A percentile compares a stretch with the other conserved stretches of the same genome.
Conservation (phyloP, 768 basidiomycete species). For the Suillus fuscotomentosus region DNA sequence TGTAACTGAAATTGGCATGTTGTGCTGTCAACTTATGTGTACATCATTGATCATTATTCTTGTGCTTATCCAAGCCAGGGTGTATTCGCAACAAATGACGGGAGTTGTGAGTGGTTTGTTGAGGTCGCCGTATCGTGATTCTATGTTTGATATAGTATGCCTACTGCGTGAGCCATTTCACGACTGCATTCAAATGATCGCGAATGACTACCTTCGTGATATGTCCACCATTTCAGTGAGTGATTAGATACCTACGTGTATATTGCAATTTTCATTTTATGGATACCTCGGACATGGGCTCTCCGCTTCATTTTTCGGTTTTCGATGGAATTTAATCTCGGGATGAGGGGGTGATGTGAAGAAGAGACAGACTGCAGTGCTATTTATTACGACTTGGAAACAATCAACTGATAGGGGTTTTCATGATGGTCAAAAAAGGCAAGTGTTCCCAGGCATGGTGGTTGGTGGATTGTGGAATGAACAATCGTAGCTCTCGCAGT, state of each 20-base stretch:
- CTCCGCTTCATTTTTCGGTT: not conserved
- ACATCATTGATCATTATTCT: not conserved
- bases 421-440: not conserved
- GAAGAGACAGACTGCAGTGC: no score
- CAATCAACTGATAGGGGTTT: not conserved
- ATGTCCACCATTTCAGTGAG: constrained; percentile 2
- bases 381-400: no score
- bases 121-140: constrained; percentile 3
- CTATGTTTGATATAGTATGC: not conserved
- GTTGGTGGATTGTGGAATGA: not conserved
- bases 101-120: not conserved
- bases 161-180: not conserved
- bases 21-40: not conserved
- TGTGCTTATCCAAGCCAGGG: not conserved
- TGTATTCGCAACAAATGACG: not conserved
- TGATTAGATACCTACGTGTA: not conserved
- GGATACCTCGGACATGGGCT: not conserved
- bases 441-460: not conserved
- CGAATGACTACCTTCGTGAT: not conserved
- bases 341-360: not conserved
- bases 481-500: not conserved
- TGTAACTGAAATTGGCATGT: no score
- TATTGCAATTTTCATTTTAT: not conserved
- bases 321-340: not conserved
- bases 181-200: not conserved